Evolutionary conservation across 2,329 filamentous ascomycete species (phyloP), one percentile per base, ranked within the genome.

Genomic region (Gyromitra esculenta): DNA sequence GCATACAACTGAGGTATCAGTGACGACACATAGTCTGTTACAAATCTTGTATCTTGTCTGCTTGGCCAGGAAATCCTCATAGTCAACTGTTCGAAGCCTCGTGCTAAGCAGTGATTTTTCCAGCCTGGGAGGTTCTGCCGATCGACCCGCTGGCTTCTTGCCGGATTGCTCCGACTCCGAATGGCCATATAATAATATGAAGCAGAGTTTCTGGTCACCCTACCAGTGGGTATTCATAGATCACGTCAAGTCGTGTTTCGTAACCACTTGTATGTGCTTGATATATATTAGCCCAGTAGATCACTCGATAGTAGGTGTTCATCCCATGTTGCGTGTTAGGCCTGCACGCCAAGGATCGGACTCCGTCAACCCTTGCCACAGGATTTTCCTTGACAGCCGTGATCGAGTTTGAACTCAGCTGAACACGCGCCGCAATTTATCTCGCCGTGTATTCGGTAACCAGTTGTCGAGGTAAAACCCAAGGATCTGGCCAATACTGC

Each of bases 301-400:
- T 75, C 72, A 71, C 65, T 75, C 59, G 18, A 64, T 69, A 45
- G 25, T 69, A 43, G 71, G 60, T 54, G 72, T 75, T 75, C 72
- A 50, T 70, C 72, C 72, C 72, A 75, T 75, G 67, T 75, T 75
- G 50, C 25, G 48, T 73, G 69, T 52, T 39, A 18, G 25, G n/a
- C 52, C 31, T 43, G 63, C 43, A 50, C 15, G 41, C 25, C 69
- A 63, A 43, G 63, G 50, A 39, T 65, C 21, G 13, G 50, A 15
- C 35, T 56, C 68, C 57, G 57, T 18, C 64, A 39, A 66, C 25
- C 69, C 69, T 57, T 71, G 68, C 15, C 56, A 31, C n/a, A 41
- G 37, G 18, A 5, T 21, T 18, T 59, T 31, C 65, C 57, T 66
- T 60, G 56, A 69, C 18, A 70, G 18, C 59, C 25, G 56, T 50